Percentiles rank a stretch among this genome's conserved stretches.
phyloP scores from a whole-genome alignment of 805 yeast species.

The Pachysolen tannophilus region DNA sequence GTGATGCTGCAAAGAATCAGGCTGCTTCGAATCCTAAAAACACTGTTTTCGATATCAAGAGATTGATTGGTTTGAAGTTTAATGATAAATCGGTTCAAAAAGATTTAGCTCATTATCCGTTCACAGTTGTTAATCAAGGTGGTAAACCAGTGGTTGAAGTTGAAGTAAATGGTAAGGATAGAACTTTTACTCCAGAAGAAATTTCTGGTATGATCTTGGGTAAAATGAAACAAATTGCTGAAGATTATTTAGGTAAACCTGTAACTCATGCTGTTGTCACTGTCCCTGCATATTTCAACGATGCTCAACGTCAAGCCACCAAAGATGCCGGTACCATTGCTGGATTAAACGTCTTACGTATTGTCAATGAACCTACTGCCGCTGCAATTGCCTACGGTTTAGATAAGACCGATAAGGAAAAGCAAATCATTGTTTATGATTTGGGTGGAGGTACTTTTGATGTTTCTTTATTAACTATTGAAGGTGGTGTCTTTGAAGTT shows the following conservation, averaged over 20 bases:
- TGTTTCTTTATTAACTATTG: constrained; percentile 81
- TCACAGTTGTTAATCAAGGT: constrained; percentile 63
- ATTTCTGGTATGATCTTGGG: constrained; percentile 86
- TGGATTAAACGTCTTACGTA: constrained; percentile 81
- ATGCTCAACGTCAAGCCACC: constrained; percentile 91
- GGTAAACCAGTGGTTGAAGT: constrained; percentile 88
- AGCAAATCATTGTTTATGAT: constrained; percentile 86
- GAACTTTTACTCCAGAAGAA: constrained; percentile 88
- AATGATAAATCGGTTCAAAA: constrained; percentile 69
- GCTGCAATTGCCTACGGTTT: constrained; percentile 97
- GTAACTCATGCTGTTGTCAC: constrained; percentile 90
- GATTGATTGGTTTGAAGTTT: constrained; percentile 84
- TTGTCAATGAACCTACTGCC: constrained; percentile 92
- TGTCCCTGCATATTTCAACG: constrained; percentile 90
- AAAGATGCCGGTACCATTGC: constrained; percentile 92
- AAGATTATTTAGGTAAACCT: constrained; percentile 76
- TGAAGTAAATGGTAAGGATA: constrained; percentile 81
- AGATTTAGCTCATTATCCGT: constrained; percentile 87
- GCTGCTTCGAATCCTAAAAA: constrained; percentile 94
- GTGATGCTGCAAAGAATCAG: constrained; percentile 98
- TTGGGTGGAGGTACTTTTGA: constrained; percentile 98
- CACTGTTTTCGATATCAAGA: constrained; percentile 93
- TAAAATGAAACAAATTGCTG: constrained; percentile 91
- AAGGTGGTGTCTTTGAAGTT: constrained; percentile 88
- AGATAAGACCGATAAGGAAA: constrained; percentile 75